Percentiles rank a stretch among this genome's conserved stretches.
Evolutionary conservation across 1,139 yeast genomes (phyloP).

Genomic region (Candida anutae): DNA sequence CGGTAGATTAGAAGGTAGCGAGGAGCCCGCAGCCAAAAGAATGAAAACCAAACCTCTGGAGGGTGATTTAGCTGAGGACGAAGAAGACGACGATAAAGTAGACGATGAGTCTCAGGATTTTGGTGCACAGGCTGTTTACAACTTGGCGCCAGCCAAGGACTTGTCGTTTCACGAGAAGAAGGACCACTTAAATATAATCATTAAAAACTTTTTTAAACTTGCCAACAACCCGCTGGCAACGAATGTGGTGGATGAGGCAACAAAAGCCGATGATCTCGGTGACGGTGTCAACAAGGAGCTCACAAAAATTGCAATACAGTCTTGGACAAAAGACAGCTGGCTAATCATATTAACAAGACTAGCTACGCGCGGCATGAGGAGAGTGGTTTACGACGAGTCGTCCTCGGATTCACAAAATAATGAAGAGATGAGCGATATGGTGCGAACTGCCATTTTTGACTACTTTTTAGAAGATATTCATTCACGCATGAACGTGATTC

Average conservation of each 20-base stretch:
- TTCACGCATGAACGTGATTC: constrained; percentile 63
- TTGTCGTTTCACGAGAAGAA: constrained; percentile 43
- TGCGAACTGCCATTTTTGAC: constrained; percentile 64
- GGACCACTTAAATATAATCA: constrained; percentile 44
- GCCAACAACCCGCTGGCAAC: constrained; percentile 18
- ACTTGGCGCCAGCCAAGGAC: constrained; percentile 51
- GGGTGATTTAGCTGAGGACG: constrained; percentile 5
- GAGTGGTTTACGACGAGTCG: constrained; percentile 13
- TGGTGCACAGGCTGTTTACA: constrained; percentile 38
- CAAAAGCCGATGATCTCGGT: constrained; percentile 9
- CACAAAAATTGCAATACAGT: constrained; percentile 46
- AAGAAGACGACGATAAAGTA: constrained; percentile 29
- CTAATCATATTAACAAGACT: constrained; percentile 64
- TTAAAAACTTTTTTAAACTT: constrained; percentile 46
- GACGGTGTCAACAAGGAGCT: constrained; percentile 25
- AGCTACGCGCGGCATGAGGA: constrained; percentile 68
- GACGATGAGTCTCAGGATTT: constrained; percentile 28
- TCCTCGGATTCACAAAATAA: constrained; percentile 12
- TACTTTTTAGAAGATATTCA: constrained; percentile 72
- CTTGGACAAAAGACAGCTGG: constrained; percentile 76
- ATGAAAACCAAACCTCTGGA: constrained; percentile 3
- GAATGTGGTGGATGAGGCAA: constrained; percentile 11
- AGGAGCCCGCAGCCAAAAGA: background rate
- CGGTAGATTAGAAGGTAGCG: background rate
- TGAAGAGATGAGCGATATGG: constrained; percentile 45